Conservation (phyloP, 768 basidiomycete species). For the Cantharellus anzutake region DNA sequence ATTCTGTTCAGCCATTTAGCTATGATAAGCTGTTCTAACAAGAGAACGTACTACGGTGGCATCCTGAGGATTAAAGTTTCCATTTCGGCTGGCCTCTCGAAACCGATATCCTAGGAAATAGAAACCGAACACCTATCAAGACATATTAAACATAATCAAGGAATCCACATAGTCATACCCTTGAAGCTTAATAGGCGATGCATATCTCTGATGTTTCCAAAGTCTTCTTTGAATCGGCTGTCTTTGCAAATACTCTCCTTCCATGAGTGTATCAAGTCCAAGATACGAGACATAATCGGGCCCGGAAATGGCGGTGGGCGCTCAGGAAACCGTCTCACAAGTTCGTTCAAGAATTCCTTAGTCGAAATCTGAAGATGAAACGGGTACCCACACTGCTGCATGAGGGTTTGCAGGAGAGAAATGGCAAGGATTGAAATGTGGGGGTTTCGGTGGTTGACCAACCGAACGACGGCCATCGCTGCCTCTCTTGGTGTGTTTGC, state of each 20-base stretch:
- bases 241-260: slow-evolving; percentile 81
- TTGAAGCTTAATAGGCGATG: slow-evolving; percentile 86
- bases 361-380: slow-evolving; percentile 94
- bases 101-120: slow-evolving; percentile 12
- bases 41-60: slow-evolving; percentile 6
- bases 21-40: background rate
- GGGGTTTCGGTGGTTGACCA: slow-evolving; percentile 84
- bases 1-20: slow-evolving; percentile 27
- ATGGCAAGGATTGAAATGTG: slow-evolving; percentile 80
- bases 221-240: slow-evolving; percentile 86
- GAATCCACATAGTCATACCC: slow-evolving; percentile 28
- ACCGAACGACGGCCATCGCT: slow-evolving; percentile 60
- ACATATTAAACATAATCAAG: background rate
- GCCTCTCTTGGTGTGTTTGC: slow-evolving; percentile 92
- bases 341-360: slow-evolving; percentile 96
- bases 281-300: slow-evolving; percentile 83
- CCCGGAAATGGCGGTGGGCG: slow-evolving; percentile 89
- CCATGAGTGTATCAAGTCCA: slow-evolving; percentile 87
- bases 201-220: slow-evolving; percentile 97
- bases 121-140: background rate
- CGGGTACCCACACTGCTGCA: slow-evolving; percentile 91
- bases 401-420: slow-evolving; percentile 72
- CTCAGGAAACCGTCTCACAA: slow-evolving; percentile 94
- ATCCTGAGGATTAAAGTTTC: slow-evolving; percentile 1
- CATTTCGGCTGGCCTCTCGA: slow-evolving; percentile 10